Percentiles rank a stretch among this genome's conserved stretches.
Conservation (phyloP, 2,329 filamentous ascomycete genomes). For the Celoporthe dispersa region DNA sequence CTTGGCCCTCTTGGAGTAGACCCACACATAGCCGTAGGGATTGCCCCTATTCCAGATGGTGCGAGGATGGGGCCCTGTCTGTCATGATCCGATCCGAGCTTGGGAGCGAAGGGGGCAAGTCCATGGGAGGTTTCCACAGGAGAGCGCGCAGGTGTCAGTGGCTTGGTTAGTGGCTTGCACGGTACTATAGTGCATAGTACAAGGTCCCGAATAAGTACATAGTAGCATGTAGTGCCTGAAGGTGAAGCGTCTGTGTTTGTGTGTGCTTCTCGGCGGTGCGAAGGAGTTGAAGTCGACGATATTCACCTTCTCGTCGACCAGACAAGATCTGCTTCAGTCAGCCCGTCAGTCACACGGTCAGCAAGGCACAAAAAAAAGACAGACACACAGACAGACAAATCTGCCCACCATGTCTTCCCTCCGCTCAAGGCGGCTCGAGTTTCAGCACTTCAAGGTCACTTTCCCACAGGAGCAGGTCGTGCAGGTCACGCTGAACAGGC, state of each 20-base stretch:
- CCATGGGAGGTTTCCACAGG: neutral
- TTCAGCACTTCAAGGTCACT: slow-evolving; percentile 31
- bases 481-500: slow-evolving; percentile 54
- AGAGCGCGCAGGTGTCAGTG: neutral
- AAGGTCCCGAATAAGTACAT: neutral
- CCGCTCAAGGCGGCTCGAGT: slow-evolving; percentile 25
- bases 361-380: neutral
- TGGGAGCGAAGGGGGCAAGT: neutral
- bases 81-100: neutral
- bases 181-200: neutral
- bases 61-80: neutral
- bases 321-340: neutral
- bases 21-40: slow-evolving; percentile 9
- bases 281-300: neutral
- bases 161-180: neutral
- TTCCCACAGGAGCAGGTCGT: slow-evolving; percentile 27
- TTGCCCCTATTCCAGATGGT: neutral
- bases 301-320: neutral
- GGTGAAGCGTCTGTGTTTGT: neutral
- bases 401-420: slow-evolving; percentile 26
- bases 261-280: neutral
- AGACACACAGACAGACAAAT: neutral
- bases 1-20: neutral
- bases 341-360: neutral
- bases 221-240: neutral